Conservation (phyloP, 1,284 basidiomycete species). For the Ceratorhiza oryzae-sativae region DNA sequence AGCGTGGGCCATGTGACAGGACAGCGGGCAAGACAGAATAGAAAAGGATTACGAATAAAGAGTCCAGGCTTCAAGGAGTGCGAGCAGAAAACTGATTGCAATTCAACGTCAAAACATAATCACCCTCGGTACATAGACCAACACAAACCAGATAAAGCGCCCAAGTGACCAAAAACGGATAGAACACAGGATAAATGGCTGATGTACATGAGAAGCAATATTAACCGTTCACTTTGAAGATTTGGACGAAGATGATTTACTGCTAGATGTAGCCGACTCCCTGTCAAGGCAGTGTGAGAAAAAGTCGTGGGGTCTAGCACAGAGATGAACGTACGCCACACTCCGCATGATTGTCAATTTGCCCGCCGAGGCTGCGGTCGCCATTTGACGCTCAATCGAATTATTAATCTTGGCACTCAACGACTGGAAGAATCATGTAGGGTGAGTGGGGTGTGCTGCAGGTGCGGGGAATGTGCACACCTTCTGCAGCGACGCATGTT, state of each 20-base stretch:
- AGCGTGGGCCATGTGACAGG: background rate
- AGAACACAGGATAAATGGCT: background rate
- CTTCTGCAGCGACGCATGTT: slow-evolving; percentile 73
- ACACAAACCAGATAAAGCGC: background rate
- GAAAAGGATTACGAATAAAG: background rate
- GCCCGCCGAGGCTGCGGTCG: slow-evolving; percentile 81
- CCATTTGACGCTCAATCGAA: slow-evolving; percentile 89
- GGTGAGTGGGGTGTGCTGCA: slow-evolving; percentile 6
- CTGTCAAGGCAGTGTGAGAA: background rate
- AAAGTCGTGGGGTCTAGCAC: background rate
- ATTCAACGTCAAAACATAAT: slow-evolving; percentile 23
- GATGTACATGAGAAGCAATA: slow-evolving; percentile 13
- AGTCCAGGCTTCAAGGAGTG: slow-evolving; percentile 14
- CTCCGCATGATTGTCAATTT: slow-evolving; percentile 90
- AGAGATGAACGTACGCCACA: slow-evolving; percentile 37
- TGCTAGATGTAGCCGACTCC: slow-evolving; percentile 33
- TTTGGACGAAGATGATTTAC: slow-evolving; percentile 35
- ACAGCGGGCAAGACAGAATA: background rate
- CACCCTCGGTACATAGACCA: slow-evolving; percentile 16
- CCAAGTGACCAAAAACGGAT: background rate
- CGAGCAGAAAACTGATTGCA: slow-evolving; percentile 16
- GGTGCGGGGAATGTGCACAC: slow-evolving; percentile 50
- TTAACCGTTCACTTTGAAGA: slow-evolving; percentile 34
- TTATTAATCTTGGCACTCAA: slow-evolving; percentile 88
- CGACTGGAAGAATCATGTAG: slow-evolving; percentile 56